Conservation (phyloP, 2,329 filamentous ascomycete genomes). For the Botrytis cinerea region DNA sequence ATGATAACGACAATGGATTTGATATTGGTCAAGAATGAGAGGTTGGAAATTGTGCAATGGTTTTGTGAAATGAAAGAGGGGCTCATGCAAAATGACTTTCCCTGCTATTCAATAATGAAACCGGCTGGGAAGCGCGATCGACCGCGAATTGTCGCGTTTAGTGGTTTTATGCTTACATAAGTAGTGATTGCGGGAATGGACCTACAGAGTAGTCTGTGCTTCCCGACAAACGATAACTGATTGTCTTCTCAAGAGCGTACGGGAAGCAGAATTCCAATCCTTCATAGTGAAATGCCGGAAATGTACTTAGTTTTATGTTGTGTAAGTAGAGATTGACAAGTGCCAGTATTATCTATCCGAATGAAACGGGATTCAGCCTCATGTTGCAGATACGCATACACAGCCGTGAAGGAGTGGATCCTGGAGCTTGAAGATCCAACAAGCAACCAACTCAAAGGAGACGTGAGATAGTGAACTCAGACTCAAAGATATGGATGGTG, state of each 20-base stretch:
- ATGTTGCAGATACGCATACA: background rate
- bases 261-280: no score
- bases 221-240: background rate
- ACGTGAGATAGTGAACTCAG: background rate
- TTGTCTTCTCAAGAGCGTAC: background rate
- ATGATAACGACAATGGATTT: background rate
- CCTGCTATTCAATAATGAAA: background rate
- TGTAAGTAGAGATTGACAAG: background rate
- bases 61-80: slow-evolving; percentile 17
- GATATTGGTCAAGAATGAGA: background rate
- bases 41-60: slow-evolving; percentile 9
- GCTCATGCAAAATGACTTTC: background rate
- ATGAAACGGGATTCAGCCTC: slow-evolving; percentile 6
- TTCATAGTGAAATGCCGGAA: background rate
- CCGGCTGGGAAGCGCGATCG: background rate
- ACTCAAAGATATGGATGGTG: background rate
- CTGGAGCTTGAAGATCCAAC: background rate
- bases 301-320: background rate
- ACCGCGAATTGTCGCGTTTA: slow-evolving; percentile 13
- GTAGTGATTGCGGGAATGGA: background rate
- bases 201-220: background rate
- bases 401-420: background rate
- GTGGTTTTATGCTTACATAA: slow-evolving; percentile 11
- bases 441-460: background rate
- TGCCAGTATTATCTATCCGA: background rate